Conservation (phyloP, 495 filamentous ascomycete species). For the Penicillium turbatum region DNA sequence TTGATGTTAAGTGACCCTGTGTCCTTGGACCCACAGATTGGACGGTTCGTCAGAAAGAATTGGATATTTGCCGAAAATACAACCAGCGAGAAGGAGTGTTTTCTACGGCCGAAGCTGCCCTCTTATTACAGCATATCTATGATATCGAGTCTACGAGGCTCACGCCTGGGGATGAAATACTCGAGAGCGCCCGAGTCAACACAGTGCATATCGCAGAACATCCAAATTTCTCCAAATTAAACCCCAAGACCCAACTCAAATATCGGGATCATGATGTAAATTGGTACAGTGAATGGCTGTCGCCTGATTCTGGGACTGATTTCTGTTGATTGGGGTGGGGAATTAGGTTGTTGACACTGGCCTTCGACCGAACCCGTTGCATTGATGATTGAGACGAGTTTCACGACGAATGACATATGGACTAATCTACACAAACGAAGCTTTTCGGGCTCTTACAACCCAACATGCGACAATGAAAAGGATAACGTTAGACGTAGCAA, state of each 20-base stretch:
- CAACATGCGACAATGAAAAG: not conserved
- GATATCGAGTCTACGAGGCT: not conserved
- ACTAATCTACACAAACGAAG: not conserved
- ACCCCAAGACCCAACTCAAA: not conserved
- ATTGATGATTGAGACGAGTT: not conserved
- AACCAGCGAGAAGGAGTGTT: constrained; percentile 4
- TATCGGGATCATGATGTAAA: not conserved
- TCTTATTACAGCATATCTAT: not conserved
- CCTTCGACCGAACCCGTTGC: not conserved
- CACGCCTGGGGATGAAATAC: not conserved
- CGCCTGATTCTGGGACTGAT: not conserved
- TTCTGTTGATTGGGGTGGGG: not conserved
- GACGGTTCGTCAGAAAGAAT: constrained; percentile 3
- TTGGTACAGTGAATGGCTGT: constrained; percentile 1
- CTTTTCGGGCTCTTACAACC: not conserved
- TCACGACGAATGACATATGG: not conserved
- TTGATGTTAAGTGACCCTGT: not conserved
- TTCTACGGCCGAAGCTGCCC: not conserved
- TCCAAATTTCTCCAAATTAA: not conserved
- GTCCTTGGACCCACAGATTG: not conserved
- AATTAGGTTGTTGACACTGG: not conserved
- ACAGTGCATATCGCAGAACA: not conserved
- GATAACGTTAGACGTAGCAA: not conserved
- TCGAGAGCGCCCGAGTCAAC: not conserved
- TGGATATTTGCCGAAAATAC: constrained; percentile 2